phyloP scores from a whole-genome alignment of 257 asterid genomes.

The Fraxinus anomala region DNA sequence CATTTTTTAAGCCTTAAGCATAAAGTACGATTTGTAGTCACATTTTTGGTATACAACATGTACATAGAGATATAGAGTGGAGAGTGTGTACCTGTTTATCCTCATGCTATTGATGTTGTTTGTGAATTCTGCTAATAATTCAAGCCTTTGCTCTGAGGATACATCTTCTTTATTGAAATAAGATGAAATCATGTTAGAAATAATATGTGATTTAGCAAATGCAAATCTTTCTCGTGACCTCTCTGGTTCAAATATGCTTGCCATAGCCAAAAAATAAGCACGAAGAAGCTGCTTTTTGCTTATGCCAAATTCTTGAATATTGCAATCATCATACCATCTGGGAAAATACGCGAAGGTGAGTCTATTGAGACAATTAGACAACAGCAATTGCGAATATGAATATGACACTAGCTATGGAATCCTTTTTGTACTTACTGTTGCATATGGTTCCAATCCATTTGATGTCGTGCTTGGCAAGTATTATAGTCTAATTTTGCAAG shows the following conservation, averaged over 20 bases:
- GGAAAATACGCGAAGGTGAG: background rate
- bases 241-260: conserved; percentile 43
- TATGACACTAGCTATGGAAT: background rate
- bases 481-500: conserved; percentile 46
- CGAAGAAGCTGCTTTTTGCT: conserved; percentile 31
- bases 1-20: too few species aligned
- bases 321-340: conserved; percentile 44
- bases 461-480: conserved; percentile 47
- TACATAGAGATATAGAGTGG: background rate
- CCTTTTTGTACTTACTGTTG: conserved; percentile 27
- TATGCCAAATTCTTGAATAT: conserved; percentile 35
- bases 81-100: background rate
- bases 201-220: conserved; percentile 43
- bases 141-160: conserved; percentile 6
- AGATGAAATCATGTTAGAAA: conserved; percentile 29
- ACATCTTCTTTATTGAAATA: conserved; percentile 20
- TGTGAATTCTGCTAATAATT: conserved; percentile 8
- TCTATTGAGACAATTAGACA: background rate
- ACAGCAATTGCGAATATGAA: too few species aligned
- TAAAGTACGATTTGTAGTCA: too few species aligned
- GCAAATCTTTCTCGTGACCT: conserved; percentile 42
- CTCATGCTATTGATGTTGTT: conserved; percentile 1
- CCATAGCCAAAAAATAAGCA: conserved; percentile 42
- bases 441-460: conserved; percentile 46
- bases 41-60: too few species aligned